Base-by-base conservation (phyloP, 2,329 filamentous ascomycete genomes). In the Calonectria hawksworthii region DNA sequence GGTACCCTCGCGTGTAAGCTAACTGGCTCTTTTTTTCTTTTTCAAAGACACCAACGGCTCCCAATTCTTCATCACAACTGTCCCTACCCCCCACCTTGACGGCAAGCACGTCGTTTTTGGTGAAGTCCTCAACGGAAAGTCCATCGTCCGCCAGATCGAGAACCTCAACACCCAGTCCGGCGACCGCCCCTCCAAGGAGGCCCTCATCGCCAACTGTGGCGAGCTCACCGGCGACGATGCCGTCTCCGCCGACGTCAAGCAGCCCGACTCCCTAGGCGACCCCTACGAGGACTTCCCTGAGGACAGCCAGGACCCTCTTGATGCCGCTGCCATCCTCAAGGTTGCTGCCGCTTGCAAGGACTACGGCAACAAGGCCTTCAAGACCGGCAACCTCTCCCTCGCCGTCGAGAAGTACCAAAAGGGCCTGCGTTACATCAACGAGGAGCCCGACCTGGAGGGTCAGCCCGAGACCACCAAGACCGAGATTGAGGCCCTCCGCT, bases 81-180 rank as follows among this genome's bases (percentile, higher is more conserved):
- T 98, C 36, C 90, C 93, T n/a, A 99, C 97, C 18, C 96, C 96
- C 63, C 97, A 99, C 85, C 92, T 99, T 50, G 96, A 99, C 85
- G 92, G 92, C 84, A 99, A 99, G 90, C 96, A 99, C 87, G 97
- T 99, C 61, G 96, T 99, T 30, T 99, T 98, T 81, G 97, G 97
- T 77, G 94, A 98, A 84, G 96, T 99, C 71, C 91, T 98, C 82
- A 94, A 93, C 75, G 97, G 97, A 82, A 99, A 98, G 90, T 96
- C 95, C 76, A 88, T 98, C 47, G 92, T 99, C 41, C 94, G 97
- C 77, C 93, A 96, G 85, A 93, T 99, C 82, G 97, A 99, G 88
- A 97, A 97, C 86, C 88, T 95, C 76, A 89, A 90, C 68, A 97
- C 94, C 2, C 90, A 93, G 79, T 87, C 90, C 34, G 91, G 90